Evolutionary conservation across 176 grass and related monocot species (phyloP).

Genomic region (Rhipidocladum racemiflorum): DNA sequence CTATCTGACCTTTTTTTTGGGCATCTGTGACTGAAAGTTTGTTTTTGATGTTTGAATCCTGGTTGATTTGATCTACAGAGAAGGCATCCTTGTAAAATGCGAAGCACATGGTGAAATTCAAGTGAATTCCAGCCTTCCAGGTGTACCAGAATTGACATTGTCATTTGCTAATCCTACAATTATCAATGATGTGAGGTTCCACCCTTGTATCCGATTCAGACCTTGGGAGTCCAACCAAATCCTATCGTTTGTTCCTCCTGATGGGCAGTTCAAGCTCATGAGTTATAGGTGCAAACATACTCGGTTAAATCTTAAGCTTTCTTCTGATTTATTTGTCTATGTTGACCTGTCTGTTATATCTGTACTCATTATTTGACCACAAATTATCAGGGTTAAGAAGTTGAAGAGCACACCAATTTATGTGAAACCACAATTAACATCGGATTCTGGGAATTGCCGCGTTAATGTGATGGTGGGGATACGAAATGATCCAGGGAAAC

Average conservation of each 20-base stretch:
- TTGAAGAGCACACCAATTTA: slow-evolving; percentile 86
- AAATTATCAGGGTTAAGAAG: slow-evolving; percentile 63
- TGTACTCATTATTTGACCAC: slow-evolving; percentile 20
- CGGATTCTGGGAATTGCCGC: slow-evolving; percentile 80
- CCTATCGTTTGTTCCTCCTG: slow-evolving; percentile 85
- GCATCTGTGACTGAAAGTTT: neutral
- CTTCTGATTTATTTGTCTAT: slow-evolving; percentile 4
- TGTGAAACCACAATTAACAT: slow-evolving; percentile 84
- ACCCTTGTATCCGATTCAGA: slow-evolving; percentile 84
- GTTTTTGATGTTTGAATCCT: neutral
- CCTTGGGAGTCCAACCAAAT: slow-evolving; percentile 78
- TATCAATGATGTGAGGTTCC: slow-evolving; percentile 81
- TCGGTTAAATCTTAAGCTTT: neutral
- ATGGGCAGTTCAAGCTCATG: slow-evolving; percentile 90
- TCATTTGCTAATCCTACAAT: slow-evolving; percentile 79
- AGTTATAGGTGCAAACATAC: slow-evolving; percentile 63
- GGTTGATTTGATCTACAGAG: slow-evolving; percentile 42
- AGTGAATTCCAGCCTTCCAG: slow-evolving; percentile 79
- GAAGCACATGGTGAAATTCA: slow-evolving; percentile 85
- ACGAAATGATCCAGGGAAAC: slow-evolving; percentile 89
- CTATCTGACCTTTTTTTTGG: neutral
- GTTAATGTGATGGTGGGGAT: slow-evolving; percentile 81
- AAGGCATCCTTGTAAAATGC: slow-evolving; percentile 75
- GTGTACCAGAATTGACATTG: slow-evolving; percentile 84
- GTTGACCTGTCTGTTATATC: neutral